Evolutionary conservation across 352 stramenopile genomes (phyloP).

Genomic region (Pythium periplocum): DNA sequence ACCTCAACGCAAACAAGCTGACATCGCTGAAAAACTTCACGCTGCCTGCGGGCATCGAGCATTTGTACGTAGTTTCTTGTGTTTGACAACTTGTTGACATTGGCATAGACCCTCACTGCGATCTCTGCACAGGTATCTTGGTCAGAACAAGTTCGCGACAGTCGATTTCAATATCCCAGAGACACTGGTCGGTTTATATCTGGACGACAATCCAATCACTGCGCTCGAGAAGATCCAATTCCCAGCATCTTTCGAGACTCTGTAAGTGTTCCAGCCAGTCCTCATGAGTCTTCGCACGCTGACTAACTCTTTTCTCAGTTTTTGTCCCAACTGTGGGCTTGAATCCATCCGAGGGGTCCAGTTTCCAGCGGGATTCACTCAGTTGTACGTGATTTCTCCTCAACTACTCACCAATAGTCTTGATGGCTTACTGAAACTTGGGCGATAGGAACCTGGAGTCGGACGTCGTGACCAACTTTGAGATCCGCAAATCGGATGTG

Average conservation of each 20-base stretch:
- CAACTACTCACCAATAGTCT: too few relatives aligned
- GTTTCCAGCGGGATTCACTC: constrained; percentile 8
- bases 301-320: constrained; percentile 1
- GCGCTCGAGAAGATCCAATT: not conserved
- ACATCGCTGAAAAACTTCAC: constrained; percentile 8
- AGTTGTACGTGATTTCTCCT: constrained; percentile 6
- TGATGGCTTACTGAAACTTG: not conserved
- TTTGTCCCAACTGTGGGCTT: constrained; percentile 5
- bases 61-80: not conserved
- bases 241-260: constrained; percentile 4
- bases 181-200: not conserved
- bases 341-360: constrained; percentile 12
- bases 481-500: constrained; percentile 8
- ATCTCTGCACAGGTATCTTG: not conserved
- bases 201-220: constrained; percentile 1
- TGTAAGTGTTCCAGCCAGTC: not conserved
- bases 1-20: constrained; percentile 5
- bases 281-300: too few relatives aligned
- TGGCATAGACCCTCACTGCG: too few relatives aligned
- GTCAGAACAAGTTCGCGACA: not conserved
- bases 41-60: not conserved
- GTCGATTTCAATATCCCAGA: not conserved
- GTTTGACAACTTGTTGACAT: too few relatives aligned
- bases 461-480: not conserved
- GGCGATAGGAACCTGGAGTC: not conserved